phyloP scores from a whole-genome alignment of 192 early-diverging fungal species.

The Coemansia sp. region DNA sequence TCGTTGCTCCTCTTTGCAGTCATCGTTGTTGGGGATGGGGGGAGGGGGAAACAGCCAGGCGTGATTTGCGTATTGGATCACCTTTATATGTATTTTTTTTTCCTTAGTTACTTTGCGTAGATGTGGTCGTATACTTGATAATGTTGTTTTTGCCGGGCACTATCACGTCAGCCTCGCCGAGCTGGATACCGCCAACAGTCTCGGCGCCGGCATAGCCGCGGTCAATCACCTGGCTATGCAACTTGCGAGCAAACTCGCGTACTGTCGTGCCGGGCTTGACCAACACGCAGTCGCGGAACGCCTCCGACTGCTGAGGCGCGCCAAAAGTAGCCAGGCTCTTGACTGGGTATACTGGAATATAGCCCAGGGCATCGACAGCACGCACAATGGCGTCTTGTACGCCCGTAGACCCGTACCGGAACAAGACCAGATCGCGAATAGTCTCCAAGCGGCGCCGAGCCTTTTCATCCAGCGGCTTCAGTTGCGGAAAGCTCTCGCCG shows the following conservation, averaged over 20 bases:
- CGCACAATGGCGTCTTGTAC: slow-evolving; percentile 70
- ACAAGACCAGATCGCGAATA: slow-evolving; percentile 77
- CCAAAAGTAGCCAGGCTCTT: slow-evolving; percentile 73
- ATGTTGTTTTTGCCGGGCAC: slow-evolving; percentile 50
- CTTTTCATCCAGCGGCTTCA: slow-evolving; percentile 64
- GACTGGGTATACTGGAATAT: slow-evolving; percentile 78
- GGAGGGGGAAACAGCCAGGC: too few species aligned
- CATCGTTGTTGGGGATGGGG: too few species aligned
- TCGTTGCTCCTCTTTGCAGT: too few species aligned
- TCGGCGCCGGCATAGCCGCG: slow-evolving; percentile 74
- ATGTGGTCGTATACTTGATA: slow-evolving; percentile 16
- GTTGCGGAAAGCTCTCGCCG: neutral
- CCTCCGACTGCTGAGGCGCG: slow-evolving; percentile 22
- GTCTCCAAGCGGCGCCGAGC: slow-evolving; percentile 58
- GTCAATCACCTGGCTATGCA: slow-evolving; percentile 52
- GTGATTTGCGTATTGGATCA: too few species aligned
- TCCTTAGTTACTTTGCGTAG: too few species aligned
- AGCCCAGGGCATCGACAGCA: slow-evolving; percentile 66
- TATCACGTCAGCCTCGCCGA: slow-evolving; percentile 55
- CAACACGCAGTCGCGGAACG: slow-evolving; percentile 77
- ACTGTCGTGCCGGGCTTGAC: slow-evolving; percentile 75
- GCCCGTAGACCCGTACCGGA: slow-evolving; percentile 84
- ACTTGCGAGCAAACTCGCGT: slow-evolving; percentile 70
- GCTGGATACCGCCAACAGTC: slow-evolving; percentile 74
- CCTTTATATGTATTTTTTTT: neutral